These are phyloP conservation scores for Penicillium diatomitis DNA, from an alignment of 495 filamentous ascomycete genomes.

Conservation along the genomic window DNA sequence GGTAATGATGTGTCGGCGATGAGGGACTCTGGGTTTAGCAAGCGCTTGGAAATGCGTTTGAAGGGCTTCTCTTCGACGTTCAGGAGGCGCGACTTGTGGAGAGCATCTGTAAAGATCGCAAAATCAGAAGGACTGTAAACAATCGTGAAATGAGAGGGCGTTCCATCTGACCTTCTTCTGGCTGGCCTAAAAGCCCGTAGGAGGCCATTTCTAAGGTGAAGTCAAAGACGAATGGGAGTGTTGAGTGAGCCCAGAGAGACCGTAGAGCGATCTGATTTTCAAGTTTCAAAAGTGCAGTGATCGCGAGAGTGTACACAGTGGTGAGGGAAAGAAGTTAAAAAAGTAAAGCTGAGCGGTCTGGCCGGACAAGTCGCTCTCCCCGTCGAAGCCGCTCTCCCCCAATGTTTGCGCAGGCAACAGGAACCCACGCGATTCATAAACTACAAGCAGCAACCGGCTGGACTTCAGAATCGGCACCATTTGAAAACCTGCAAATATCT, in stretches of 20 bases:
- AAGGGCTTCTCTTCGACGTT: conserved; percentile 90
- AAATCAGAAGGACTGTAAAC: conserved; percentile 3
- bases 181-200: conserved; percentile 39
- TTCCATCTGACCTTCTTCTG: conserved; percentile 40
- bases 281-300: neutral
- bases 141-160: neutral
- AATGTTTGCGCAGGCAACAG: neutral
- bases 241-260: neutral
- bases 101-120: conserved; percentile 47
- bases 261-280: neutral
- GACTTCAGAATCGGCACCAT: too few species aligned
- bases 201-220: conserved; percentile 27
- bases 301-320: neutral
- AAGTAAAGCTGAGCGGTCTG: conserved; percentile 22
- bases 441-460: too few species aligned
- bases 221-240: neutral
- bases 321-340: conserved; percentile 1
- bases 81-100: conserved; percentile 85
- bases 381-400: conserved; percentile 12
- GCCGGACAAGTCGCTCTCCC: neutral
- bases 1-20: conserved; percentile 46
- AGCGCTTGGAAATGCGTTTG: conserved; percentile 76
- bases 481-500: too few species aligned
- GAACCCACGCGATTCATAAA: neutral
- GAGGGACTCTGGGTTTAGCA: conserved; percentile 56